A percentile compares a stretch with the other conserved stretches of the same genome.
These are phyloP conservation scores for Umbilicaria muhlenbergii DNA, from an alignment of 495 filamentous ascomycete species.

Conservation along the genomic window DNA sequence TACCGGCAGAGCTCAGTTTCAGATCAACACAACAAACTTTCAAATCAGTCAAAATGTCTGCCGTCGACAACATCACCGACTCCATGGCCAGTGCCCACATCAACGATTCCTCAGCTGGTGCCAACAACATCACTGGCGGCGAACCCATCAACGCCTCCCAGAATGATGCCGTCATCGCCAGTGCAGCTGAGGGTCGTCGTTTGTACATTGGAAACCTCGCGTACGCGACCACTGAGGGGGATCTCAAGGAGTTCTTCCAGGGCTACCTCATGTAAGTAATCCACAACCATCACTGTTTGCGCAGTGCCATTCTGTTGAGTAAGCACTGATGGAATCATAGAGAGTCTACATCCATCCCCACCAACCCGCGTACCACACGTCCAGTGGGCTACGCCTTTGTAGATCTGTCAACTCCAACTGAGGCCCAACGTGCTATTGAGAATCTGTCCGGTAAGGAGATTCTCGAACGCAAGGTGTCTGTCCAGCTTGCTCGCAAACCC, in stretches of 20 bases:
- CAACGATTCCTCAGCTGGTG: conserved; percentile 33
- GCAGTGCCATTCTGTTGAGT: background rate
- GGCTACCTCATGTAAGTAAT: conserved; percentile 87
- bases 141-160: conserved; percentile 38
- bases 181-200: conserved; percentile 94
- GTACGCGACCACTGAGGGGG: conserved; percentile 98
- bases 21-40: conserved; percentile 21
- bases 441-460: conserved; percentile 95
- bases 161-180: conserved; percentile 85
- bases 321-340: conserved; percentile 26
- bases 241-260: conserved; percentile 98
- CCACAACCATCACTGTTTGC: background rate
- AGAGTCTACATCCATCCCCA: conserved; percentile 95
- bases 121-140: conserved; percentile 76
- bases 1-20: conserved; percentile 6
- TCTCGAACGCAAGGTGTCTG: conserved; percentile 93
- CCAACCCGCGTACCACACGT: conserved; percentile 95
- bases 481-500: conserved; percentile 95
- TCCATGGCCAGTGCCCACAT: conserved; percentile 32
- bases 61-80: conserved; percentile 36
- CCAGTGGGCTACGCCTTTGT: conserved; percentile 99
- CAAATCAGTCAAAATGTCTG: conserved; percentile 40
- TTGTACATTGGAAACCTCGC: conserved; percentile 99
- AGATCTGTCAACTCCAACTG: conserved; percentile 81
- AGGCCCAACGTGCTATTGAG: conserved; percentile 85